Conservation (phyloP, 2,329 filamentous ascomycete genomes). For the Sclerotinia subarctica region DNA sequence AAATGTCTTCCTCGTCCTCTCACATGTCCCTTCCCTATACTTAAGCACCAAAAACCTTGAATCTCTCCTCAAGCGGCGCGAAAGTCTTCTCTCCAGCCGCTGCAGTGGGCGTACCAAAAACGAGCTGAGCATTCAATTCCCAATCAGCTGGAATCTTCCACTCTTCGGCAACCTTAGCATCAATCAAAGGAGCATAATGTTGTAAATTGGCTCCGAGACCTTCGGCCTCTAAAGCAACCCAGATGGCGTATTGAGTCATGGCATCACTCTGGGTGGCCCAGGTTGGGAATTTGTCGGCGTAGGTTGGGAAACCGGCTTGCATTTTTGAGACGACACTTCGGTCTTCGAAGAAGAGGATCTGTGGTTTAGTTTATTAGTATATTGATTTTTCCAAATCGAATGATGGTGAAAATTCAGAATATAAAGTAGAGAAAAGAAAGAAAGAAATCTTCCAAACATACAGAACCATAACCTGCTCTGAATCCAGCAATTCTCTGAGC, state of each 20-base stretch:
- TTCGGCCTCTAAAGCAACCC: conserved; percentile 79
- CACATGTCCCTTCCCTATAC: not conserved
- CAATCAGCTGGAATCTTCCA: conserved; percentile 72
- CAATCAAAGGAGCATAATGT: conserved; percentile 88
- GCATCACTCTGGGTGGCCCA: conserved; percentile 76
- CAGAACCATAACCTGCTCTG: conserved; percentile 71
- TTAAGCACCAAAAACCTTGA: conserved; percentile 58
- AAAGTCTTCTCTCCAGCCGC: conserved; percentile 62
- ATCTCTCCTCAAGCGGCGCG: conserved; percentile 60
- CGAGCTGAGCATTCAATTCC: conserved; percentile 78
- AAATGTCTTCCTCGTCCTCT: no score
- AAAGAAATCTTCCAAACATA: conserved; percentile 45
- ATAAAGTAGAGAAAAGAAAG: not conserved
- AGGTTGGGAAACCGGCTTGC: conserved; percentile 66
- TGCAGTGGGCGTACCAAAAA: conserved; percentile 66
- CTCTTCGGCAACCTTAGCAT: conserved; percentile 58
- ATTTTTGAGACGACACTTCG: conserved; percentile 61
- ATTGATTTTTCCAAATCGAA: not conserved
- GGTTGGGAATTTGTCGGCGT: conserved; percentile 73
- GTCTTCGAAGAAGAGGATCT: conserved; percentile 86
- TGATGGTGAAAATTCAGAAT: not conserved
- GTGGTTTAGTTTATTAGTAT: not conserved
- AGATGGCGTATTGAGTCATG: conserved; percentile 79
- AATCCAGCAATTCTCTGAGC: conserved; percentile 49
- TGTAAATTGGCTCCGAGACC: conserved; percentile 86